Percentiles rank a stretch among this genome's conserved stretches.
Evolutionary conservation across 352 stramenopile genomes (phyloP).

Genomic region (Globisporangium solare): DNA sequence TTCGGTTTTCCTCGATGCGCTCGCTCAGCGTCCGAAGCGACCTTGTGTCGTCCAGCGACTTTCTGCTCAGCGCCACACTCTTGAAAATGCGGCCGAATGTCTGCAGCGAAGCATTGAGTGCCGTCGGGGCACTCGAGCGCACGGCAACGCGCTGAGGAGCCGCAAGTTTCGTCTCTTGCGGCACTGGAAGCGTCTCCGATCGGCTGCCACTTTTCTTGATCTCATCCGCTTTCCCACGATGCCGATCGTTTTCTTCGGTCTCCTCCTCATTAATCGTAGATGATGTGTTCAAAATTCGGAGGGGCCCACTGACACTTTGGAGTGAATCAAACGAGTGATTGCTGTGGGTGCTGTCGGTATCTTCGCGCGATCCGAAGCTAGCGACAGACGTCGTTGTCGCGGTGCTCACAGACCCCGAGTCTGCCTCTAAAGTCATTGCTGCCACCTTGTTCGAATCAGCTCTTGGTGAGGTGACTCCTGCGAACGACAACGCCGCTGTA

Average conservation of each 20-base stretch:
- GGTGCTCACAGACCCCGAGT: no score
- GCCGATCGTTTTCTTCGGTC: not conserved
- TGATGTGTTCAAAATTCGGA: slow-evolving; percentile 20
- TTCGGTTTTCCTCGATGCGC: slow-evolving; percentile 38
- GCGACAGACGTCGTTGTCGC: not conserved
- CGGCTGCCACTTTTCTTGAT: not conserved
- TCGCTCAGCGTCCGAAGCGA: slow-evolving; percentile 36
- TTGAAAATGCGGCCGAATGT: slow-evolving; percentile 17
- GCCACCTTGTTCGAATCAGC: not conserved
- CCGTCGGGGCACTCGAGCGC: slow-evolving; percentile 14
- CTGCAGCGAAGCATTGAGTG: slow-evolving; percentile 15
- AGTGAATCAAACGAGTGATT: slow-evolving; percentile 30
- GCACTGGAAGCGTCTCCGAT: slow-evolving; percentile 4
- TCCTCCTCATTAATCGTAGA: slow-evolving; percentile 22
- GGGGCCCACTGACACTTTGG: slow-evolving; percentile 10
- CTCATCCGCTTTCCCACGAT: not conserved
- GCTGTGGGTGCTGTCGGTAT: slow-evolving; percentile 14
- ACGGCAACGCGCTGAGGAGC: slow-evolving; percentile 38
- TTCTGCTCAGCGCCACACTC: slow-evolving; percentile 19
- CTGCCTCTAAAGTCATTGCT: not conserved
- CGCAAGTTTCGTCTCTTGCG: slow-evolving; percentile 9
- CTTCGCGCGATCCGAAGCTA: slow-evolving; percentile 9
- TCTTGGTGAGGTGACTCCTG: not conserved
- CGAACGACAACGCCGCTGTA: not conserved
- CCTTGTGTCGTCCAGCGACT: slow-evolving; percentile 43